Conservation (phyloP, 2,329 filamentous ascomycete genomes). For the Alternaria sp. region DNA sequence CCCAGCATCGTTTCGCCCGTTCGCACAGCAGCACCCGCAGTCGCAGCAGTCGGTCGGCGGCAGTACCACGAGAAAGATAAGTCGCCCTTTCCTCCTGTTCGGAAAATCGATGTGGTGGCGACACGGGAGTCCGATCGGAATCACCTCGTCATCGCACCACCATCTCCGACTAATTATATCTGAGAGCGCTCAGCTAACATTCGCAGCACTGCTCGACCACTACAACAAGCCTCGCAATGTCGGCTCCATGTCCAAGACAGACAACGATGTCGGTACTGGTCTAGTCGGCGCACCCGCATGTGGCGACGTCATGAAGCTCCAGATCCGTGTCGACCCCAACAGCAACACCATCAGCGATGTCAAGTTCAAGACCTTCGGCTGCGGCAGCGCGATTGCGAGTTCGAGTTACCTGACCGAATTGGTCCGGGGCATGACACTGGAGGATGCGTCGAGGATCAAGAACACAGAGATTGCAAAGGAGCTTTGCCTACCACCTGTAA, state of each 20-base stretch:
- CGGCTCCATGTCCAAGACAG: constrained; percentile 78
- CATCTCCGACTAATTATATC: background rate
- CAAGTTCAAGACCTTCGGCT: constrained; percentile 98
- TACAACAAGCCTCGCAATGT: constrained; percentile 82
- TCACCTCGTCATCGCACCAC: constrained; percentile 7
- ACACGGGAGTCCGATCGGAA: constrained; percentile 8
- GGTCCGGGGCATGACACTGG: constrained; percentile 93
- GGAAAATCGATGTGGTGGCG: constrained; percentile 17
- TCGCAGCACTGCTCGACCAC: constrained; percentile 71
- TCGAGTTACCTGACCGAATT: constrained; percentile 94
- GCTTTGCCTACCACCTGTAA: constrained; percentile 85
- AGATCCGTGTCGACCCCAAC: constrained; percentile 88
- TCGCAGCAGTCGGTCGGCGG: constrained; percentile 52
- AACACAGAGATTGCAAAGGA: constrained; percentile 99
- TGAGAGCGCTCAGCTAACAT: constrained; percentile 49
- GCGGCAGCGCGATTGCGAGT: constrained; percentile 91
- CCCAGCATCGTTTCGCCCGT: constrained; percentile 57
- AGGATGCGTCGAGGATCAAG: constrained; percentile 89
- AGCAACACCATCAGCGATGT: constrained; percentile 91
- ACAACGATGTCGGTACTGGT: constrained; percentile 84
- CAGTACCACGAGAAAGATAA: constrained; percentile 72
- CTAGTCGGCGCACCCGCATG: constrained; percentile 90
- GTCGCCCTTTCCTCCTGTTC: constrained; percentile 34
- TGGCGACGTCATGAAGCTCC: constrained; percentile 92
- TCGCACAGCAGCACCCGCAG: constrained; percentile 52